Evolutionary conservation across 2,329 filamentous ascomycete species (phyloP).

Genomic region (Sporothrix pseudoabietina): DNA sequence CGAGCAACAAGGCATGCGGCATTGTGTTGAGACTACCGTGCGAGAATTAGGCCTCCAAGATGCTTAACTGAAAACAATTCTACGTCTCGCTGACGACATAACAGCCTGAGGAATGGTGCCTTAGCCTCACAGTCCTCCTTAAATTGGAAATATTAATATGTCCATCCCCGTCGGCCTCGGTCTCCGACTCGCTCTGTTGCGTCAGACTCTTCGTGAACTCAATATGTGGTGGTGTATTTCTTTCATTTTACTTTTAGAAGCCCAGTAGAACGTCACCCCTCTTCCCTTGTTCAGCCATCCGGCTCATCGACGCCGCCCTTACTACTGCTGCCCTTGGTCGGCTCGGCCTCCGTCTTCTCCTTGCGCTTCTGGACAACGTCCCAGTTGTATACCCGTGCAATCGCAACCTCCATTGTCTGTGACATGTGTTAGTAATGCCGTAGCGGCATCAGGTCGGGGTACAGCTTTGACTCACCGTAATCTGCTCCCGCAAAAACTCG

Average conservation of each 20-base stretch:
- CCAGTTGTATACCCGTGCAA: constrained; percentile 98
- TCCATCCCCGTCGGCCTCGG: background rate
- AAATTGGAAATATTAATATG: background rate
- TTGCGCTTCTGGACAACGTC: constrained; percentile 95
- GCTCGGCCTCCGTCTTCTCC: constrained; percentile 68
- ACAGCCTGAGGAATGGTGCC: background rate
- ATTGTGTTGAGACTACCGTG: background rate
- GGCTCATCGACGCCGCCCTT: constrained; percentile 42
- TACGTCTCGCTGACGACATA: background rate
- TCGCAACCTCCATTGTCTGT: constrained; percentile 95
- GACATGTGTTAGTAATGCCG: constrained; percentile 15
- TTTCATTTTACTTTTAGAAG: constrained; percentile 1
- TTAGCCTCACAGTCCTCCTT: background rate
- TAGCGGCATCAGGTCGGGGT: background rate
- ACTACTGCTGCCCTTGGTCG: constrained; percentile 45
- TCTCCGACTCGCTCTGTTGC: too few relatives aligned
- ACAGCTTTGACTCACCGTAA: constrained; percentile 66
- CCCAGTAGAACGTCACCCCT: background rate
- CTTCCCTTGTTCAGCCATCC: constrained; percentile 36
- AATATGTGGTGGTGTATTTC: background rate
- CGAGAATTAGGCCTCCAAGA: background rate
- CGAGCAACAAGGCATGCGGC: background rate
- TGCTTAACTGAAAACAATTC: background rate
- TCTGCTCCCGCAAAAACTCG: constrained; percentile 93
- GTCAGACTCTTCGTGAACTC: background rate